Conservation (phyloP, 1,284 basidiomycete species). For the Pholiota adiposa region DNA sequence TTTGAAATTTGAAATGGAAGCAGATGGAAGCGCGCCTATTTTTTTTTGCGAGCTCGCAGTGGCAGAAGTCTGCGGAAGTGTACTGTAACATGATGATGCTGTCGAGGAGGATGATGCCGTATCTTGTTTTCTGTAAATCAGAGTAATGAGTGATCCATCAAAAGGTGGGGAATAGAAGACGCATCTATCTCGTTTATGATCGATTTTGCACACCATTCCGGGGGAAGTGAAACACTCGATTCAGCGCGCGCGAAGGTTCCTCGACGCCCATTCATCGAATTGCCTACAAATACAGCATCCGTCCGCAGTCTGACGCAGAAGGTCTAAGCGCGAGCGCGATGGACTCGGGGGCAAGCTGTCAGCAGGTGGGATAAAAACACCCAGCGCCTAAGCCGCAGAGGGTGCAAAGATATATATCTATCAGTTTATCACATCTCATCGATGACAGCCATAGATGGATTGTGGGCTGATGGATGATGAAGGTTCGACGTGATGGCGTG, state of each 20-base stretch:
- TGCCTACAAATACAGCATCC: neutral
- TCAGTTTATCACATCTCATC: slow-evolving; percentile 13
- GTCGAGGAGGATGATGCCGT: too few relatives aligned
- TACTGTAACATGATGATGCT: too few relatives aligned
- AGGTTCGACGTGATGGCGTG: slow-evolving; percentile 6
- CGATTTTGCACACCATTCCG: neutral
- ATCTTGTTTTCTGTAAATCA: too few relatives aligned
- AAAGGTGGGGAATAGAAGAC: too few relatives aligned
- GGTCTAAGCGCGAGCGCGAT: neutral
- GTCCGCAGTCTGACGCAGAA: neutral
- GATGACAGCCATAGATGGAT: slow-evolving; percentile 2
- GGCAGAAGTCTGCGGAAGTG: too few relatives aligned
- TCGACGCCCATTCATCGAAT: too few relatives aligned
- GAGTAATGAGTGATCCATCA: too few relatives aligned
- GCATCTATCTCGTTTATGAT: neutral
- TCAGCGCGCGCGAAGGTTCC: too few relatives aligned
- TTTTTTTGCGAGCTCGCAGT: too few relatives aligned
- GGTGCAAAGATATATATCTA: neutral
- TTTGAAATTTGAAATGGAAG: too few relatives aligned
- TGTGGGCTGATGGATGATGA: neutral
- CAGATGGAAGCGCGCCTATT: too few relatives aligned
- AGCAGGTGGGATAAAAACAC: slow-evolving; percentile 6
- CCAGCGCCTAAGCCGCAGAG: slow-evolving; percentile 7
- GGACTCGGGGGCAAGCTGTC: slow-evolving; percentile 3
- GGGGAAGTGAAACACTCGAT: too few relatives aligned